A percentile compares a stretch with the other conserved stretches of the same genome.
Conservation (phyloP, 2,329 filamentous ascomycete genomes). For the Hypomyces rosellus region DNA sequence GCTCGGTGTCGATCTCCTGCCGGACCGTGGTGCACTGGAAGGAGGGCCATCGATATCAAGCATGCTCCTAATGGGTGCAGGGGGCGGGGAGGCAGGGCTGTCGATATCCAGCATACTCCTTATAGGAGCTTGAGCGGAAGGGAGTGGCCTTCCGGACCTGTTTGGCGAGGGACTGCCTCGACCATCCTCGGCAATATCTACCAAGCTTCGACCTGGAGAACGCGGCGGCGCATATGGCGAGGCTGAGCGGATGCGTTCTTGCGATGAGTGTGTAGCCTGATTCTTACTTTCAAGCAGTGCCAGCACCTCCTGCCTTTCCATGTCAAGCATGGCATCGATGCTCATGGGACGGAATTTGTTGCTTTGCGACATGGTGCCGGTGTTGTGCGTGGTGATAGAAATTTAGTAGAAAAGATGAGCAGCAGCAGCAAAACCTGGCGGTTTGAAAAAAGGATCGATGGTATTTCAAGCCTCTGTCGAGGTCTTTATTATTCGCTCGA, state of each 20-base stretch:
- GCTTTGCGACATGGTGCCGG: slow-evolving; percentile 26
- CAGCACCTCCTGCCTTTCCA: slow-evolving; percentile 69
- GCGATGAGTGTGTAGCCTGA: slow-evolving; percentile 25
- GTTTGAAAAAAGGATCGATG: too few species aligned
- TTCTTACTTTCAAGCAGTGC: slow-evolving; percentile 55
- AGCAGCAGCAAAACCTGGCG: too few species aligned
- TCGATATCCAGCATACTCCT: slow-evolving; percentile 61
- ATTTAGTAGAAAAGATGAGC: too few species aligned
- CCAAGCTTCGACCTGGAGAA: slow-evolving; percentile 64
- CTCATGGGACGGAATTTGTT: slow-evolving; percentile 52
- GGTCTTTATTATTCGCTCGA: too few species aligned
- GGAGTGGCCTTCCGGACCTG: slow-evolving; percentile 15
- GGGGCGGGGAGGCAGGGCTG: slow-evolving; percentile 33
- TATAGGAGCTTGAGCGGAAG: slow-evolving; percentile 46
- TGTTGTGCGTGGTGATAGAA: background rate
- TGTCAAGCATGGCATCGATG: slow-evolving; percentile 68
- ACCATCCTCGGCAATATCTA: slow-evolving; percentile 49
- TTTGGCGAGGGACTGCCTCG: slow-evolving; percentile 6
- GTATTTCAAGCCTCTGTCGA: too few species aligned
- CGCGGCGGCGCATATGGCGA: slow-evolving; percentile 55
- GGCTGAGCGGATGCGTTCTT: slow-evolving; percentile 38
- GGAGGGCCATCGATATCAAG: slow-evolving; percentile 41
- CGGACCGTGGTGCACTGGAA: slow-evolving; percentile 19
- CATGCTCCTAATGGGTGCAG: slow-evolving; percentile 44
- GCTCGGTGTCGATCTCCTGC: slow-evolving; percentile 28